Conservation (phyloP, 2,329 filamentous ascomycete genomes). For the Ascocoryne sarcoides region DNA sequence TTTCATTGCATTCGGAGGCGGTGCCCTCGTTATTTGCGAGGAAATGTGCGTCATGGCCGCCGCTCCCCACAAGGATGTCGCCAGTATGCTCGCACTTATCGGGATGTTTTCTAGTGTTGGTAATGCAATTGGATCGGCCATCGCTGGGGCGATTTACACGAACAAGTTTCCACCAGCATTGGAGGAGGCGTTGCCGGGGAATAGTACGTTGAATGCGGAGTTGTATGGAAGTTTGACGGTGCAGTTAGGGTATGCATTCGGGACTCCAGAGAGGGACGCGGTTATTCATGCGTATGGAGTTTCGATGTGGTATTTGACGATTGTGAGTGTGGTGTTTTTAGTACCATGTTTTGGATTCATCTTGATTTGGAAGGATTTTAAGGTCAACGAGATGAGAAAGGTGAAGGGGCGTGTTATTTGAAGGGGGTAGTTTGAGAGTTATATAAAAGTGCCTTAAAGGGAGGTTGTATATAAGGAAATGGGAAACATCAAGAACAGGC, state of each 20-base stretch:
- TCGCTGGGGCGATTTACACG: slow-evolving; percentile 58
- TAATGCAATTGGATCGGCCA: slow-evolving; percentile 48
- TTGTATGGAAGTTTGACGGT: slow-evolving; percentile 43
- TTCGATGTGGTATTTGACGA: slow-evolving; percentile 38
- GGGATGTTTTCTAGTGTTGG: slow-evolving; percentile 53
- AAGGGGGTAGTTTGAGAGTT: no score
- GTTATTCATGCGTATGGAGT: slow-evolving; percentile 54
- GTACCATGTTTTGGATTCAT: slow-evolving; percentile 34
- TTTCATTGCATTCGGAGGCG: slow-evolving; percentile 49
- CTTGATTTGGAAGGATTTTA: slow-evolving; percentile 39
- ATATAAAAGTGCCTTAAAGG: no score
- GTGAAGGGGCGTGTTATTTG: slow-evolving; percentile 14
- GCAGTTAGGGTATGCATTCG: slow-evolving; percentile 45
- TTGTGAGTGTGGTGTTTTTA: slow-evolving; percentile 32
- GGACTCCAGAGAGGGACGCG: slow-evolving; percentile 41
- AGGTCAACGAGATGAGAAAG: slow-evolving; percentile 32
- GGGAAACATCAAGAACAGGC: no score
- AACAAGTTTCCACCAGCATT: slow-evolving; percentile 38
- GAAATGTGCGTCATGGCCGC: slow-evolving; percentile 53
- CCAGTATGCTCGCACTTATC: slow-evolving; percentile 51
- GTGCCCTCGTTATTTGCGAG: slow-evolving; percentile 46
- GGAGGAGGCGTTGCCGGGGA: slow-evolving; percentile 36
- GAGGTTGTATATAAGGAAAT: no score
- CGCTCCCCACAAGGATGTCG: slow-evolving; percentile 51
- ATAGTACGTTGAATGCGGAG: slow-evolving; percentile 14